phyloP scores from a whole-genome alignment of 306 rosid species.

The Vicia villosa region DNA sequence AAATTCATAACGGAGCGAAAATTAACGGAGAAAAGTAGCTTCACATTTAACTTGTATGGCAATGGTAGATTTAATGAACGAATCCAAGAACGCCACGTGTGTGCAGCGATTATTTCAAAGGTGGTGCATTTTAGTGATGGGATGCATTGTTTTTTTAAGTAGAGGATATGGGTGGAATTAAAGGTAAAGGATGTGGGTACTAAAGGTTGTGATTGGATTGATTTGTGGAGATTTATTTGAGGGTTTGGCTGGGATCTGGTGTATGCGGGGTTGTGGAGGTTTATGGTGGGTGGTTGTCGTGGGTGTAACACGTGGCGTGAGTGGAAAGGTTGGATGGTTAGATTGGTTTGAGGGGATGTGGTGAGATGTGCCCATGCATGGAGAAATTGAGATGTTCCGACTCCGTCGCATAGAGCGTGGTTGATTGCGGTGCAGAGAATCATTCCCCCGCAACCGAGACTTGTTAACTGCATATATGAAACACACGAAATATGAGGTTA shows the following conservation, averaged over 20 bases:
- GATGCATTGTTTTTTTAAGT: constrained; percentile 58
- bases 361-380: constrained; percentile 75
- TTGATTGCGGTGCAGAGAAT: constrained; percentile 77
- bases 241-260: constrained; percentile 37
- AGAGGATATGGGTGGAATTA: constrained; percentile 48
- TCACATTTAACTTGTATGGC: constrained; percentile 42
- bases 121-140: constrained; percentile 64
- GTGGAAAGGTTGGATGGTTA: constrained; percentile 56
- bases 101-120: constrained; percentile 75
- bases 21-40: constrained; percentile 79
- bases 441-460: constrained; percentile 80
- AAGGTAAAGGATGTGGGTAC: constrained; percentile 61
- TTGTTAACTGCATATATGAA: constrained; percentile 53
- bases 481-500: not conserved
- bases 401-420: constrained; percentile 81
- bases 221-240: constrained; percentile 42
- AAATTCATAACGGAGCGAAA: constrained; percentile 43
- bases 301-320: constrained; percentile 60
- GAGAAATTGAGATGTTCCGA: constrained; percentile 79
- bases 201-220: constrained; percentile 65
- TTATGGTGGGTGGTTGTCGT: constrained; percentile 43
- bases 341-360: constrained; percentile 18
- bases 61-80: constrained; percentile 44
- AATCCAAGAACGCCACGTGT: constrained; percentile 94
- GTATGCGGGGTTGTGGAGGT: constrained; percentile 49